phyloP scores from a whole-genome alignment of 2,329 filamentous ascomycete genomes.

The Keithomyces neogunnii region DNA sequence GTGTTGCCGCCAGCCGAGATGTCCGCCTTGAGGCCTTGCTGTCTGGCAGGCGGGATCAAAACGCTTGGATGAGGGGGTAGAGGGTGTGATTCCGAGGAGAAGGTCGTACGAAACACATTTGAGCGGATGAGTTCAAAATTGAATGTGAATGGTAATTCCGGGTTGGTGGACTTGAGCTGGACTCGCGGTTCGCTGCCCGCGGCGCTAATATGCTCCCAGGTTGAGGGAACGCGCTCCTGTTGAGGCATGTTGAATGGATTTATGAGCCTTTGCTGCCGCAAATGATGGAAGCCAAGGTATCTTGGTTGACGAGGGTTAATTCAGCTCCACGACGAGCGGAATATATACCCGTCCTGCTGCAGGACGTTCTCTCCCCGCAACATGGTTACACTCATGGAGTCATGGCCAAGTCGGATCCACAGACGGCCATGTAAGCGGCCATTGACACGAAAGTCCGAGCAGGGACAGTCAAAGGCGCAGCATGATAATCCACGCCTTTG shows the following conservation, averaged over 20 bases:
- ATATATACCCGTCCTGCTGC: background rate
- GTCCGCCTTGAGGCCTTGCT: slow-evolving; percentile 8
- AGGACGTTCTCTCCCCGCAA: no score
- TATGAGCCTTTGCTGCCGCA: no score
- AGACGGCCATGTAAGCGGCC: no score
- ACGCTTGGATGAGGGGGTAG: slow-evolving; percentile 58
- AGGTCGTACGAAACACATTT: slow-evolving; percentile 61
- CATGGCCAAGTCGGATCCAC: no score
- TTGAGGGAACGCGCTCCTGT: slow-evolving; percentile 17
- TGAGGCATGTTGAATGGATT: slow-evolving; percentile 15
- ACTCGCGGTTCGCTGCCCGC: slow-evolving; percentile 13
- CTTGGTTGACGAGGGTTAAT: no score
- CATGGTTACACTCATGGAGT: no score
- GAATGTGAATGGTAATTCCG: slow-evolving; percentile 41
- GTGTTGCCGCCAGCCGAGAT: background rate
- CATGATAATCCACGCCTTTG: no score
- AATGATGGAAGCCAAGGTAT: no score
- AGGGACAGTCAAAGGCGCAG: no score
- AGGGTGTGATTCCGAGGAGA: slow-evolving; percentile 52
- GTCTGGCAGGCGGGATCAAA: slow-evolving; percentile 24
- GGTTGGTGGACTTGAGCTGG: slow-evolving; percentile 14
- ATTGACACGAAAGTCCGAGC: no score
- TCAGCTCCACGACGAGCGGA: background rate
- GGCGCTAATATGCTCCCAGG: slow-evolving; percentile 23
- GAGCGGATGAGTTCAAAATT: slow-evolving; percentile 52